These are phyloP conservation scores for Aphanocladium album DNA, from an alignment of 2,329 filamentous ascomycete genomes.

Conservation along the genomic window DNA sequence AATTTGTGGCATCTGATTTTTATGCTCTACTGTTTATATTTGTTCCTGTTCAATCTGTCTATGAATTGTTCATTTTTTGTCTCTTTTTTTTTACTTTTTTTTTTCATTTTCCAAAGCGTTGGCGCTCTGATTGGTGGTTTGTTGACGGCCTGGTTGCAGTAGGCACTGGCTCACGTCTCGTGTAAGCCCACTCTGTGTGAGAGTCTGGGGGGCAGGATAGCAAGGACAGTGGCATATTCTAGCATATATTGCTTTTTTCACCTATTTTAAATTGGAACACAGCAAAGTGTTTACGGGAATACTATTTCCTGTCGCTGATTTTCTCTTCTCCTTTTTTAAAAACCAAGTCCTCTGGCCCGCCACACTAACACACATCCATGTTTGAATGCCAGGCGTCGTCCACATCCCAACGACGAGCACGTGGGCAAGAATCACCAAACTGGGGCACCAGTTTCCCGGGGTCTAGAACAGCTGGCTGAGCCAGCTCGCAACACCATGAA, in stretches of 20 bases:
- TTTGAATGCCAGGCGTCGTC: no score
- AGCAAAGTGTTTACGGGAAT: not conserved
- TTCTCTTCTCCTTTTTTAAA: not conserved
- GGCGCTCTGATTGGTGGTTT: conserved; percentile 12
- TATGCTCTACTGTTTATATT: not conserved
- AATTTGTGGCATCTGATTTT: not conserved
- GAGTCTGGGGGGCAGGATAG: not conserved
- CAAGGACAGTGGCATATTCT: not conserved
- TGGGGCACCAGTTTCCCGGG: no score
- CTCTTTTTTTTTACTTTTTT: not conserved
- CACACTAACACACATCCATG: no score
- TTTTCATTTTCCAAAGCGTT: conserved; percentile 12
- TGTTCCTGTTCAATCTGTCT: not conserved
- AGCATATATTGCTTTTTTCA: not conserved
- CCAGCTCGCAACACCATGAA: no score
- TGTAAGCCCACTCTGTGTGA: not conserved
- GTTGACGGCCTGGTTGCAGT: not conserved
- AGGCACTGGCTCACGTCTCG: not conserved
- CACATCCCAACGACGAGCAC: no score
- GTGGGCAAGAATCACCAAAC: no score
- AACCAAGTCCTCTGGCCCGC: no score
- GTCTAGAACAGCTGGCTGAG: no score
- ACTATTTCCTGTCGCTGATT: not conserved
- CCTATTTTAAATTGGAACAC: not conserved
- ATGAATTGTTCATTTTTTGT: not conserved